Evolutionary conservation across 202 grass and related monocot genomes (phyloP).

Genomic region (Schoenoplectus tabernaemontani): DNA sequence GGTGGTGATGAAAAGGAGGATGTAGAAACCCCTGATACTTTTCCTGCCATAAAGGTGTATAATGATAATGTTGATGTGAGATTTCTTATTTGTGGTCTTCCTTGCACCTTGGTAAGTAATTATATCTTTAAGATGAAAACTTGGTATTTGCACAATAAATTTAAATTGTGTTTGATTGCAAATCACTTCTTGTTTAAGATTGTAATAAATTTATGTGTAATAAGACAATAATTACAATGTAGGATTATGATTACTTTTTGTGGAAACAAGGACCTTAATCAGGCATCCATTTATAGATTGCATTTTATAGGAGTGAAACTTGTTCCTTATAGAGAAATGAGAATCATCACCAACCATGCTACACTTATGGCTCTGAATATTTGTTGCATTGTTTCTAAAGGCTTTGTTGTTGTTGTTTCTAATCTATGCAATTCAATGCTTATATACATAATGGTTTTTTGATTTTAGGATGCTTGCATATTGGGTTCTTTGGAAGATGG

Average conservation of each 20-base stretch:
- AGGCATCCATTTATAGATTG: background rate
- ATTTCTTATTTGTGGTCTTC: constrained; percentile 83
- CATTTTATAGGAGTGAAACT: background rate
- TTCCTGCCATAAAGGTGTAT: constrained; percentile 76
- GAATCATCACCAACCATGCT: background rate
- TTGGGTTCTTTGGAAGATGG: constrained; percentile 92
- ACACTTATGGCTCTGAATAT: background rate
- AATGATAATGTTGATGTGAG: constrained; percentile 70
- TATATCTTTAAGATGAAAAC: background rate
- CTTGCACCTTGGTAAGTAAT: constrained; percentile 50
- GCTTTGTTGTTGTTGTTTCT: too few relatives aligned
- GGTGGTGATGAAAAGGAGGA: constrained; percentile 42
- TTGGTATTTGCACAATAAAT: background rate
- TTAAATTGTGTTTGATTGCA: background rate
- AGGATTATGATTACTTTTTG: background rate
- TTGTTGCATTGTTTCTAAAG: too few relatives aligned
- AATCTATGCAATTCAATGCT: constrained; percentile 7
- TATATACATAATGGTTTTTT: constrained; percentile 26
- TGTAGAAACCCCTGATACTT: constrained; percentile 40
- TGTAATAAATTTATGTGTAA: background rate
- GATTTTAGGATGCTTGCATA: constrained; percentile 64
- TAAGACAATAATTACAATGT: background rate
- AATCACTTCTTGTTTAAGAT: background rate
- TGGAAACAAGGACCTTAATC: background rate
- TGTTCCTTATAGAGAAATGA: background rate